Evolutionary conservation across 2,329 filamentous ascomycete species (phyloP), one percentile per base, ranked within the genome.

Genomic region (Cladosporium cucumerinum): DNA sequence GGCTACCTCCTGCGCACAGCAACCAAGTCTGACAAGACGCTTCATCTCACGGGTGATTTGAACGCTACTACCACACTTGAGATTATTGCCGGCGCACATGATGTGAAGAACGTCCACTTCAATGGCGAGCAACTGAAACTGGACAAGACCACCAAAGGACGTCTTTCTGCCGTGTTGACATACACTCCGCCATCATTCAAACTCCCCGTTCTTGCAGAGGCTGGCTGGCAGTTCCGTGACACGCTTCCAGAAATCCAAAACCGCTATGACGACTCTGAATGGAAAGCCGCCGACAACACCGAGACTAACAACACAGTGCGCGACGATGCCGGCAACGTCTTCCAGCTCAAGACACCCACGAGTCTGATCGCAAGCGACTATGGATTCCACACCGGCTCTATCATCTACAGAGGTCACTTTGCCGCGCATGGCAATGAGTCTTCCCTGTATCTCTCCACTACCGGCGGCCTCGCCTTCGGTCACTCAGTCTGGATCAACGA

Each of bases 371-470:
- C 82, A 0, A 85, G 85, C n/a, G 90, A 93, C 75, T 93, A 93
- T 72, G 90, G 90, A 23, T 93, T 87, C 76, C 82, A 91, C 73
- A 83, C 86, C 0, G 90, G 90, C 3, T 85, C 85, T 1, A 80
- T 93, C 0, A 70, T 93, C 58, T 93, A 86, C 79, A 85, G 90
- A 1, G 90, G 89, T 0, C 82, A 86, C 68, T 93, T 94, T 73
- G 82, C 79, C 0, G 86, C 89, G 4, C 83, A 79, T 1, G 88
- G 88, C n/a, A 77, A 81, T 1, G 89, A 92, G 68, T 79, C 79
- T 0, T 78, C 77, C 0, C 78, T 93, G 49, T 82, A 77, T 66
- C 62, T 76, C 2, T 79, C 79, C 49, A 88, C 89, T 0, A 84
- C 88, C 66, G 90, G 91, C 49, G 90, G 90, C 1, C 82, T 77